Percentiles rank a stretch among this genome's conserved stretches.
Conservation (phyloP, 306 rosid genomes). For the Sechiopsis laciniata region DNA sequence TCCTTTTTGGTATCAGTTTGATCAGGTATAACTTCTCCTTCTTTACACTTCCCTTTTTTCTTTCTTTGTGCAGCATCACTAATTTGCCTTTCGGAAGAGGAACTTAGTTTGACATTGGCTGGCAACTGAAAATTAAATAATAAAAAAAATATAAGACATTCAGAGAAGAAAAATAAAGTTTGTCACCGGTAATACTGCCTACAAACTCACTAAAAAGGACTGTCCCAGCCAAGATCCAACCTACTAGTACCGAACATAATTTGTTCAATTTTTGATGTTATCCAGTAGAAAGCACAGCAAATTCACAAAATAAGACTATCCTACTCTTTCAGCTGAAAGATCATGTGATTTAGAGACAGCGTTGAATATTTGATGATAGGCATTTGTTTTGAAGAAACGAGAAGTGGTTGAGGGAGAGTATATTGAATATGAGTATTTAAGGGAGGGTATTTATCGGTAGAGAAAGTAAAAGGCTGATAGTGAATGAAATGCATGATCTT, state of each 20-base stretch:
- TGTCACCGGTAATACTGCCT: not conserved
- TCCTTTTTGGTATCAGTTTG: constrained; percentile 38
- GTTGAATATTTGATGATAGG: not conserved
- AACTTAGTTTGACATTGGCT: constrained; percentile 51
- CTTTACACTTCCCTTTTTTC: constrained; percentile 86
- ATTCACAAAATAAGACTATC: not conserved
- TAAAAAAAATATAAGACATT: constrained; percentile 1
- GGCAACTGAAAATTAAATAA: constrained; percentile 49
- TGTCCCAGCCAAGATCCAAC: not conserved
- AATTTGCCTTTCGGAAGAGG: constrained; percentile 39
- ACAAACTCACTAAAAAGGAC: not conserved
- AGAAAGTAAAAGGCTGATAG: not conserved
- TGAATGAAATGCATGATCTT: not conserved
- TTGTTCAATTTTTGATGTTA: not conserved
- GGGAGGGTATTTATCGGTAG: constrained; percentile 7
- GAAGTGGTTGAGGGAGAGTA: not conserved
- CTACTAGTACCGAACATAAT: not conserved
- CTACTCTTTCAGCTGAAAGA: constrained; percentile 3
- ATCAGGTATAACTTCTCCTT: constrained; percentile 53
- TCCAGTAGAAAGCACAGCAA: not conserved
- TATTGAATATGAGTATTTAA: not conserved
- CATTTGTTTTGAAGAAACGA: not conserved
- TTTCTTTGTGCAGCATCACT: constrained; percentile 57
- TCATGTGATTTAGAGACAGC: not conserved
- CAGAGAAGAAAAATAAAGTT: not conserved